Conservation (phyloP, 116 monocot species). For the Iris pallida region DNA sequence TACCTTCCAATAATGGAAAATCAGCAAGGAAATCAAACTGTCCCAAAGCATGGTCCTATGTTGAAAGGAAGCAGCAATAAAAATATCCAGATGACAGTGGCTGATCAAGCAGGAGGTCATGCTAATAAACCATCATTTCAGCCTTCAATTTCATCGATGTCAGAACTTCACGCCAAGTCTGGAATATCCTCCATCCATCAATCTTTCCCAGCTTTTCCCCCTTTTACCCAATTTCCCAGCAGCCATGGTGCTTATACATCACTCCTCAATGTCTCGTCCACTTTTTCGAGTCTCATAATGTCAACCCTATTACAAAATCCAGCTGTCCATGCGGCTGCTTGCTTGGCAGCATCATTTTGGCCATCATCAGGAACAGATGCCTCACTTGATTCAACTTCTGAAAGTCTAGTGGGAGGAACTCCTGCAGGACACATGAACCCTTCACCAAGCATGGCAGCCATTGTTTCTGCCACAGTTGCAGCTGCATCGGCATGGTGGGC, state of each 20-base stretch:
- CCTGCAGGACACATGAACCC: constrained; percentile 23
- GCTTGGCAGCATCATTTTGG: constrained; percentile 75
- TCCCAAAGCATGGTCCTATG: constrained; percentile 1
- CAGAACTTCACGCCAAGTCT: constrained; percentile 21
- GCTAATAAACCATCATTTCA: constrained; percentile 17
- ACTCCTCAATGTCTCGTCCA: constrained; percentile 49
- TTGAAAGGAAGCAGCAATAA: constrained; percentile 2
- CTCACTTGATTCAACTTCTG: constrained; percentile 26
- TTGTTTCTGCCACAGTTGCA: constrained; percentile 73
- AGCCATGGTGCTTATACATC: constrained; percentile 49
- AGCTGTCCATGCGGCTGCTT: constrained; percentile 72
- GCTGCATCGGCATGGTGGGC: constrained; percentile 95
- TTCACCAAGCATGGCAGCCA: constrained; percentile 43
- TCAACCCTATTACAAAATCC: constrained; percentile 76
- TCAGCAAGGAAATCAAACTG: constrained; percentile 10
- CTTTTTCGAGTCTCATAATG: constrained; percentile 58
- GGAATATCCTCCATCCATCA: constrained; percentile 33
- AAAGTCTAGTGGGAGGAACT: constrained; percentile 11
- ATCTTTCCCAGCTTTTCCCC: constrained; percentile 31
- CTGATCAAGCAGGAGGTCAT: constrained; percentile 11
- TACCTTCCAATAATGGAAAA: neutral
- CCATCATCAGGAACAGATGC: constrained; percentile 29
- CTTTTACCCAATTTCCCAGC: constrained; percentile 32
- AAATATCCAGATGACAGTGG: constrained; percentile 1
- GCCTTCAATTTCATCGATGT: constrained; percentile 10